Conservation (phyloP, 176 grass and related monocot species). For the Oryza glumipatula region DNA sequence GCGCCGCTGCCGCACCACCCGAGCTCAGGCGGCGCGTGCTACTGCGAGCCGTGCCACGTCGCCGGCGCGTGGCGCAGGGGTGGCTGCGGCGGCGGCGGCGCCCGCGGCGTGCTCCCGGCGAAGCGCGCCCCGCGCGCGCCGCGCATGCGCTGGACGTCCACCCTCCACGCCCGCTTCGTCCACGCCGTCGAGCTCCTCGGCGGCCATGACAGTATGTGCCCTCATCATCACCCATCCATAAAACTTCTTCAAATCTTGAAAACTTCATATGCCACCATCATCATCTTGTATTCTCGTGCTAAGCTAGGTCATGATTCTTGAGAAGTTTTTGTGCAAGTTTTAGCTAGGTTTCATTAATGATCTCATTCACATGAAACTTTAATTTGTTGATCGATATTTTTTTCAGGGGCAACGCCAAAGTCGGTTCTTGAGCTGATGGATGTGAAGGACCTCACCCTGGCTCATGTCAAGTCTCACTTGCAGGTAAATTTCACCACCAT, state of each 20-base stretch:
- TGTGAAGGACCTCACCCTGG: constrained; percentile 81
- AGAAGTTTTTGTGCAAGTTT: neutral
- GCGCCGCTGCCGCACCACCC: neutral
- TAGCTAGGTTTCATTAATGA: neutral
- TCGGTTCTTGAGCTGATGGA: constrained; percentile 88
- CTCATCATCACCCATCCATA: neutral
- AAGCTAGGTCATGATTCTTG: neutral
- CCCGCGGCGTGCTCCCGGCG: constrained; percentile 33
- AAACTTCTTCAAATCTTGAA: neutral
- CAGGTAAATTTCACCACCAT: constrained; percentile 39
- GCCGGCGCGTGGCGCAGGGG: constrained; percentile 27
- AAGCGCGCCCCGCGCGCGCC: constrained; percentile 68
- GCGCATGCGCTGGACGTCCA: constrained; percentile 92
- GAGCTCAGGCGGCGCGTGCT: constrained; percentile 27
- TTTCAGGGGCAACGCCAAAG: constrained; percentile 69
- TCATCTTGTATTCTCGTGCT: neutral
- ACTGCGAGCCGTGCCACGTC: constrained; percentile 50
- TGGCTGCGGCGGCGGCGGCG: constrained; percentile 36
- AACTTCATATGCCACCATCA: neutral
- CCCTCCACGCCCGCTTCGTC: constrained; percentile 85
- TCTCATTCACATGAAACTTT: neutral
- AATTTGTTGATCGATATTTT: neutral
- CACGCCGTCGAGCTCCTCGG: constrained; percentile 92
- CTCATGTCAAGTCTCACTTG: constrained; percentile 87
- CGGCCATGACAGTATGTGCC: constrained; percentile 80